A percentile compares a stretch with the other conserved stretches of the same genome.
These are phyloP conservation scores for Phytophthora ohioensis DNA, from an alignment of 352 stramenopile genomes.

Conservation along the genomic window DNA sequence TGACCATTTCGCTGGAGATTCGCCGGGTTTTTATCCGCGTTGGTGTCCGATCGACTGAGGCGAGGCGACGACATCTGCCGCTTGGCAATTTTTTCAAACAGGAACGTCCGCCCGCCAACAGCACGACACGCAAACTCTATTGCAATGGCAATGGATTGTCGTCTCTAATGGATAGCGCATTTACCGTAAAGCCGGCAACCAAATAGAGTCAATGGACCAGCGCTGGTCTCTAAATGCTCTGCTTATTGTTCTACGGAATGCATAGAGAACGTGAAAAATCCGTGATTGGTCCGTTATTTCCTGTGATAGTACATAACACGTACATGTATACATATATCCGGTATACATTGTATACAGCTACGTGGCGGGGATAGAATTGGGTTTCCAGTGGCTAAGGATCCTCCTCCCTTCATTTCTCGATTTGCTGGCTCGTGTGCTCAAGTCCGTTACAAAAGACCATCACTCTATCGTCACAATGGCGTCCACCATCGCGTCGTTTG, in stretches of 20 bases:
- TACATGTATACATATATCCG: background rate
- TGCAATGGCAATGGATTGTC: conserved; percentile 1
- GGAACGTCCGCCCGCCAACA: conserved; percentile 11
- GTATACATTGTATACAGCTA: background rate
- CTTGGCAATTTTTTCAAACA: conserved; percentile 10
- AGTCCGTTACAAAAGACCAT: conserved; percentile 6
- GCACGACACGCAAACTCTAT: conserved; percentile 11
- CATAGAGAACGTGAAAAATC: conserved; percentile 8
- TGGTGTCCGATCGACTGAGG: conserved; percentile 23
- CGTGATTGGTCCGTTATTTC: conserved; percentile 15
- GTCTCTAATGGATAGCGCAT: background rate
- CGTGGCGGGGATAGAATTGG: conserved; percentile 1
- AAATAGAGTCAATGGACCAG: too few species aligned
- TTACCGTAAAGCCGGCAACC: too few species aligned
- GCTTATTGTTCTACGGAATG: conserved; percentile 9
- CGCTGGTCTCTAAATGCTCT: too few species aligned
- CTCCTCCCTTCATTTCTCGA: conserved; percentile 35
- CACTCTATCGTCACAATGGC: conserved; percentile 11
- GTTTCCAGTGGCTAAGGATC: conserved; percentile 10
- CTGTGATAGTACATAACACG: conserved; percentile 9
- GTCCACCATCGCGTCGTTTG: conserved; percentile 54
- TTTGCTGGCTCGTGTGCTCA: conserved; percentile 31
- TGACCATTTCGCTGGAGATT: conserved; percentile 25
- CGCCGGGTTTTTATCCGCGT: conserved; percentile 12
- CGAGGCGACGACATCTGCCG: conserved; percentile 12